A percentile compares a stretch with the other conserved stretches of the same genome.
phyloP scores from a whole-genome alignment of 2,329 filamentous ascomycete genomes.

The Colletotrichum sojae region DNA sequence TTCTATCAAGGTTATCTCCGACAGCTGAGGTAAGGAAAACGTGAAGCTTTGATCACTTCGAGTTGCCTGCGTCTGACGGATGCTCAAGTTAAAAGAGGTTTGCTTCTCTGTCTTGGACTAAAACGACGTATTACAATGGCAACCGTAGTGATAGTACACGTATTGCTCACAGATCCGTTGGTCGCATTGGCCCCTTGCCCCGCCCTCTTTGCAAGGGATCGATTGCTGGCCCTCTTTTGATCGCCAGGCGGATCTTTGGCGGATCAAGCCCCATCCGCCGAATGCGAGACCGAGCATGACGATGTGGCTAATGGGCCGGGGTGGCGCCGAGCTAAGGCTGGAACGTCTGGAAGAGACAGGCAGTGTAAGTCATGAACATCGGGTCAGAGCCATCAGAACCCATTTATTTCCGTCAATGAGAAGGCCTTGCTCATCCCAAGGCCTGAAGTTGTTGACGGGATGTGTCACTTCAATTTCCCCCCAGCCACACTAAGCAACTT shows the following conservation, averaged over 20 bases:
- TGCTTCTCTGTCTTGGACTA: too few species aligned
- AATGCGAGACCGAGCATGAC: conserved; percentile 7
- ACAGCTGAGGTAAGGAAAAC: not conserved
- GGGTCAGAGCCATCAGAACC: not conserved
- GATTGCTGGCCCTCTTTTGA: not conserved
- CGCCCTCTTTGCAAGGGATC: not conserved
- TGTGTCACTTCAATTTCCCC: conserved; percentile 12
- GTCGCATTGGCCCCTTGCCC: not conserved
- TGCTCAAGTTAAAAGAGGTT: too few species aligned
- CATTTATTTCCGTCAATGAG: conserved; percentile 14
- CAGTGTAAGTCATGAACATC: not conserved
- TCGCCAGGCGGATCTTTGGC: conserved; percentile 1
- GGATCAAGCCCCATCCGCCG: not conserved
- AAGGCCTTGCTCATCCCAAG: not conserved
- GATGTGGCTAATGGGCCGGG: conserved; percentile 6
- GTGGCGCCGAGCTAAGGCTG: not conserved
- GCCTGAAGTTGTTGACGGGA: conserved; percentile 2
- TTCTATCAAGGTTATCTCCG: not conserved
- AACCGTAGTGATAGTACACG: not conserved
- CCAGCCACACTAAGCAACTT: not conserved
- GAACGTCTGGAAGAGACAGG: not conserved
- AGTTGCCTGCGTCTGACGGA: not conserved
- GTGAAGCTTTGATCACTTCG: not conserved
- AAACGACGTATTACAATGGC: not conserved
- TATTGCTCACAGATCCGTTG: not conserved